Evolutionary conservation across 306 rosid species (phyloP).

Genomic region (Sicyos baderoa): DNA sequence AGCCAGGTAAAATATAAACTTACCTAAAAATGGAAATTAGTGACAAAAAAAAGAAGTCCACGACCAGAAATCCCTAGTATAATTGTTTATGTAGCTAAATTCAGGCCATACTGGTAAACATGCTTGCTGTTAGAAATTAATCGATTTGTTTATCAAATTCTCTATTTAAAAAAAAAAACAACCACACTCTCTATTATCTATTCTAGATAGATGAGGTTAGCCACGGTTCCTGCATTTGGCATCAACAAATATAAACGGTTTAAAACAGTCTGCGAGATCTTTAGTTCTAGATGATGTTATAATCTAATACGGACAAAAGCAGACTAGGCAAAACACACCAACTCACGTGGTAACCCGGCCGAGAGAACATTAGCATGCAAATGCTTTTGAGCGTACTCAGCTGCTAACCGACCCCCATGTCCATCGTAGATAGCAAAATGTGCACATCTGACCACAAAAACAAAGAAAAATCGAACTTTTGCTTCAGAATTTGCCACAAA

Average conservation of each 20-base stretch:
- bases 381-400: slow-evolving; percentile 70
- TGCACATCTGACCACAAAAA: slow-evolving; percentile 46
- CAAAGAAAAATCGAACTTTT: not conserved
- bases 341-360: slow-evolving; percentile 99
- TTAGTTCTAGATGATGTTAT: slow-evolving; percentile 16
- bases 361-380: slow-evolving; percentile 66
- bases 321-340: slow-evolving; percentile 90
- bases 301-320: slow-evolving; percentile 30
- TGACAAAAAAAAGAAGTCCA: not conserved
- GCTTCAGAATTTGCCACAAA: not conserved
- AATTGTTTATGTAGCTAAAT: not conserved
- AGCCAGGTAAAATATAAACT: not conserved
- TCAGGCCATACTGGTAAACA: slow-evolving; percentile 1
- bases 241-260: not conserved
- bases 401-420: slow-evolving; percentile 88
- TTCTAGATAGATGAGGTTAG: not conserved
- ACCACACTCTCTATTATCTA: not conserved
- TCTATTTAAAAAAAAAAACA: no score
- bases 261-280: slow-evolving; percentile 10
- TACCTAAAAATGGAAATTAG: not conserved
- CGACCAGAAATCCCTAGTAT: not conserved
- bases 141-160: not conserved
- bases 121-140: not conserved
- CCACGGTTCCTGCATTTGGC: not conserved
- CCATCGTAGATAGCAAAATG: slow-evolving; percentile 91